Percentiles rank a stretch among this genome's conserved stretches.
These are phyloP conservation scores for Hamamelis virginiana DNA, from an alignment of 164 flowering plant species.

Conservation along the genomic window DNA sequence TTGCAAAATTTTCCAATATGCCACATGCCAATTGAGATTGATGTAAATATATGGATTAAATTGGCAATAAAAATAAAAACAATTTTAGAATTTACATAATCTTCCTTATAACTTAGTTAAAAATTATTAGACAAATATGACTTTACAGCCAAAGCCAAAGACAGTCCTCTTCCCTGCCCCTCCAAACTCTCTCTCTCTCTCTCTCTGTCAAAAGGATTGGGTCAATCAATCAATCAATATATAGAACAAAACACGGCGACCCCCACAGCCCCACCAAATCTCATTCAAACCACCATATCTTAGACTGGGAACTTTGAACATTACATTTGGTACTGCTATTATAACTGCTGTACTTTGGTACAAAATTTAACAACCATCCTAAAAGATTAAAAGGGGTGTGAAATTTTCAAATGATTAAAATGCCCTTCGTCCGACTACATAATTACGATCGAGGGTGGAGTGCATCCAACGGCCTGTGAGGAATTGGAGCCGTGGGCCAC, in stretches of 20 bases:
- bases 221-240: conserved; percentile 10
- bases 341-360: not conserved
- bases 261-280: conserved; percentile 36
- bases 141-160: too few relatives aligned
- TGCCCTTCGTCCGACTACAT: conserved; percentile 1
- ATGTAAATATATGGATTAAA: too few relatives aligned
- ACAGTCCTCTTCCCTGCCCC: too few relatives aligned
- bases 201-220: too few relatives aligned
- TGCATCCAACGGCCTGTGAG: conserved; percentile 25
- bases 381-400: not conserved
- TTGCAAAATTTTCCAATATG: too few relatives aligned
- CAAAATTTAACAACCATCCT: not conserved
- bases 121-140: too few relatives aligned
- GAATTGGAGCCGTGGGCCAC: conserved; percentile 33
- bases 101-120: too few relatives aligned
- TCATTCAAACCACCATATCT: conserved; percentile 27
- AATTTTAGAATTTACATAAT: too few relatives aligned
- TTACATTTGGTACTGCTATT: not conserved
- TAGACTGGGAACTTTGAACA: conserved; percentile 11
- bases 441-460: conserved; percentile 12
- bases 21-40: too few relatives aligned
- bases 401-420: conserved; percentile 9
- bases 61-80: too few relatives aligned
- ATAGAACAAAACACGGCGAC: conserved; percentile 27
- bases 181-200: too few relatives aligned